Evolutionary conservation across 495 filamentous ascomycete genomes (phyloP).

Genomic region (Parathielavia hyrcaniae): DNA sequence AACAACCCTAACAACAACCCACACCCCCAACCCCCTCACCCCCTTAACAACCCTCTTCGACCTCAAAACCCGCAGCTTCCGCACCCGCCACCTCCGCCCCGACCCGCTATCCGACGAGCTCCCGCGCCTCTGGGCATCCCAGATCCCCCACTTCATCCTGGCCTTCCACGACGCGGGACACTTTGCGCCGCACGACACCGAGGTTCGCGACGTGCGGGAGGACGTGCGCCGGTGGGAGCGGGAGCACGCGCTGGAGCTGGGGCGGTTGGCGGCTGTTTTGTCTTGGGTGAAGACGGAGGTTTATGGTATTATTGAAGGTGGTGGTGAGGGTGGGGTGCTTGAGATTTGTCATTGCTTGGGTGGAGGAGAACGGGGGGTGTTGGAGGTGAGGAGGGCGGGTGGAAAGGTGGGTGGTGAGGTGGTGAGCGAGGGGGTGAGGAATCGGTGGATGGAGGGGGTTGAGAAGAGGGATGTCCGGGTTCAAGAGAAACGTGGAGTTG

Average conservation of each 20-base stretch:
- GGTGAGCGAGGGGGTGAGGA: slow-evolving; percentile 13
- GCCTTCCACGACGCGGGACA: slow-evolving; percentile 51
- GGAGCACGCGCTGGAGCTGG: slow-evolving; percentile 36
- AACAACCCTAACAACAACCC: slow-evolving; percentile 16
- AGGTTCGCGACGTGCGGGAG: slow-evolving; percentile 39
- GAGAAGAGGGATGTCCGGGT: no score
- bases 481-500: no score
- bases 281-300: slow-evolving; percentile 38
- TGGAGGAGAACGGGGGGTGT: not conserved
- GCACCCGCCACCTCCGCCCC: slow-evolving; percentile 17
- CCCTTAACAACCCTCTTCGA: slow-evolving; percentile 55
- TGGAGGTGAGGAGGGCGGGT: slow-evolving; percentile 19
- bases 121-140: slow-evolving; percentile 54
- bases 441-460: not conserved
- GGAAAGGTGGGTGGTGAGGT: slow-evolving; percentile 10
- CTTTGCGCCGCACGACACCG: slow-evolving; percentile 46
- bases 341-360: slow-evolving; percentile 13
- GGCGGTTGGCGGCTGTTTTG: slow-evolving; percentile 40
- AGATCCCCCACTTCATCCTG: slow-evolving; percentile 57
- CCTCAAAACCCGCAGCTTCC: slow-evolving; percentile 56
- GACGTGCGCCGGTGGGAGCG: slow-evolving; percentile 51
- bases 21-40: slow-evolving; percentile 24
- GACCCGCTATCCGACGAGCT: slow-evolving; percentile 40
- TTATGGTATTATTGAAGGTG: not conserved
- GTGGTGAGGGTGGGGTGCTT: slow-evolving; percentile 1